phyloP scores from a whole-genome alignment of 1,284 basidiomycete species.

The Pascua guehoae region DNA sequence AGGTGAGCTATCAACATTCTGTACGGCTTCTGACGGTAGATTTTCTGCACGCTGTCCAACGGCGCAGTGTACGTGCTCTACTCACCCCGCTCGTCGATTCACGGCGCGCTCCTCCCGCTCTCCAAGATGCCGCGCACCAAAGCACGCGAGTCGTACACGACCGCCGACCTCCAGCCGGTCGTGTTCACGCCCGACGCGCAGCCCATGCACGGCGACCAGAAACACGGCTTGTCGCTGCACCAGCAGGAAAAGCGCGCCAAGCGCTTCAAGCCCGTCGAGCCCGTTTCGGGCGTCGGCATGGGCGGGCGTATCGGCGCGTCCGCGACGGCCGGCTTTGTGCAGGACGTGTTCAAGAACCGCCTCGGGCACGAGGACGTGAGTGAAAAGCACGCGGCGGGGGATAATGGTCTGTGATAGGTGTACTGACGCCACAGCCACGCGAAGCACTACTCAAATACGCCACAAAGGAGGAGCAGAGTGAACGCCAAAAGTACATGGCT shows the following conservation, averaged over 20 bases:
- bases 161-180: slow-evolving; percentile 65
- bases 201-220: slow-evolving; percentile 81
- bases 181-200: slow-evolving; percentile 87
- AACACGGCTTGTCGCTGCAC: slow-evolving; percentile 74
- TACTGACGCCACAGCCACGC: slow-evolving; percentile 66
- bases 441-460: slow-evolving; percentile 96
- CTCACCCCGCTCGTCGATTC: slow-evolving; percentile 76
- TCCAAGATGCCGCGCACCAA: slow-evolving; percentile 60
- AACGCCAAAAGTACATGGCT: slow-evolving; percentile 12
- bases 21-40: slow-evolving; percentile 29
- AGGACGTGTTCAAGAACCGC: slow-evolving; percentile 64
- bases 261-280: slow-evolving; percentile 84
- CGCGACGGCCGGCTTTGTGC: slow-evolving; percentile 91
- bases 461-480: slow-evolving; percentile 57
- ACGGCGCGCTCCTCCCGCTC: slow-evolving; percentile 85
- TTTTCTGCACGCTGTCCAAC: slow-evolving; percentile 79
- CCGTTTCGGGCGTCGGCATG: slow-evolving; percentile 82
- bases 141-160: slow-evolving; percentile 72
- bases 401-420: background rate
- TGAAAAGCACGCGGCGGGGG: slow-evolving; percentile 31
- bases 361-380: slow-evolving; percentile 76
- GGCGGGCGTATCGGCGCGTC: slow-evolving; percentile 92
- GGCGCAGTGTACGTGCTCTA: slow-evolving; percentile 86
- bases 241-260: slow-evolving; percentile 86
- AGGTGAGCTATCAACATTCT: slow-evolving; percentile 45